These are phyloP conservation scores for Coniochaeta pulveracea DNA, from an alignment of 2,329 filamentous ascomycete species.

Conservation along the genomic window DNA sequence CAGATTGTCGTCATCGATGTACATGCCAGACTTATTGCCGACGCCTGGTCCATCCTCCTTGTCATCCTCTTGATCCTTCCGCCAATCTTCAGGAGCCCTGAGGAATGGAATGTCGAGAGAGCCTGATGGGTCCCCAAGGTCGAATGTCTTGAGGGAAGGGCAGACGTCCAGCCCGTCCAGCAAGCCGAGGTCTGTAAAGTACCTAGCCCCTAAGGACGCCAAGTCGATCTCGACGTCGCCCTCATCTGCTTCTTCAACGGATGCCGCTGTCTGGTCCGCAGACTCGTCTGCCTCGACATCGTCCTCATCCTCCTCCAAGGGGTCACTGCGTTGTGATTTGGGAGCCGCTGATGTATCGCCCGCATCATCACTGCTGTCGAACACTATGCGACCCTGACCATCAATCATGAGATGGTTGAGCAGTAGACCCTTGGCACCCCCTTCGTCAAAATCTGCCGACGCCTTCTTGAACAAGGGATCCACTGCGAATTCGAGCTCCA, in stretches of 20 bases:
- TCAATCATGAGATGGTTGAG: constrained; percentile 97
- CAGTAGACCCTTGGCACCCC: constrained; percentile 86
- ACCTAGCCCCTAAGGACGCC: constrained; percentile 59
- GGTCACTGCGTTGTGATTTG: constrained; percentile 23
- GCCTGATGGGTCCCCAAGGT: constrained; percentile 75
- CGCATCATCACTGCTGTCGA: constrained; percentile 90
- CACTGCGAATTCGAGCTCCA: constrained; percentile 92
- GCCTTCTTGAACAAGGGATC: constrained; percentile 99
- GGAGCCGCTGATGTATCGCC: constrained; percentile 37
- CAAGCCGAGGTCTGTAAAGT: constrained; percentile 69
- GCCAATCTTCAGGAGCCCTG: constrained; percentile 80
- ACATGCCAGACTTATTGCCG: constrained; percentile 63
- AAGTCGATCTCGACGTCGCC: constrained; percentile 72
- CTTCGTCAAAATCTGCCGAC: constrained; percentile 95
- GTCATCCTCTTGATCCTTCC: constrained; percentile 58
- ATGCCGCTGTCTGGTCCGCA: constrained; percentile 10
- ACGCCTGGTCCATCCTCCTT: constrained; percentile 45
- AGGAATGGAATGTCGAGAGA: constrained; percentile 86
- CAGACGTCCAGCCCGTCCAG: constrained; percentile 87
- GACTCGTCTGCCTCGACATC: constrained; percentile 29
- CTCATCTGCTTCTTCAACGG: constrained; percentile 27
- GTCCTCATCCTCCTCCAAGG: constrained; percentile 23
- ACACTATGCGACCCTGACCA: constrained; percentile 82
- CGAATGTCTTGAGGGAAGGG: constrained; percentile 87
- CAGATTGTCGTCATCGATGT: constrained; percentile 78